phyloP scores from a whole-genome alignment of 306 rosid genomes.

The Styphnolobium japonicum region DNA sequence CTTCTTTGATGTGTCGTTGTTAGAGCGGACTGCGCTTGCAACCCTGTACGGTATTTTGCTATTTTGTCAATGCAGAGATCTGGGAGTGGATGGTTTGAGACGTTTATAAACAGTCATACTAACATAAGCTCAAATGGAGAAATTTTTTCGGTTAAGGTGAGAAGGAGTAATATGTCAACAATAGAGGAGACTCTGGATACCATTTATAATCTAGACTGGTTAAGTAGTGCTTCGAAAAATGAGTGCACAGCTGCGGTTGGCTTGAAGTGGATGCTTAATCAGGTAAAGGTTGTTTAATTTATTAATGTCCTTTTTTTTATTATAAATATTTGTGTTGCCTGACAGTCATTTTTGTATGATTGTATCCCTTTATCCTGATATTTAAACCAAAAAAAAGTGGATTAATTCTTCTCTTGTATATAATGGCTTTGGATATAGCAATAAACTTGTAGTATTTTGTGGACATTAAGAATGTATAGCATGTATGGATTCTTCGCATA shows the following conservation, averaged over 20 bases:
- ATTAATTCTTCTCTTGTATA: not conserved
- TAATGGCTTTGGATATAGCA: not conserved
- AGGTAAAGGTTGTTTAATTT: conserved; percentile 50
- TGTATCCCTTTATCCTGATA: not conserved
- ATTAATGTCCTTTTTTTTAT: not conserved
- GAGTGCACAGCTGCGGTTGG: conserved; percentile 99
- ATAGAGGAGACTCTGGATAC: conserved; percentile 80
- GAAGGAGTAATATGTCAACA: conserved; percentile 83
- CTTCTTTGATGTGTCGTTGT: conserved; percentile 15
- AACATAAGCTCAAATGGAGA: conserved; percentile 98
- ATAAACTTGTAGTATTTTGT: not conserved
- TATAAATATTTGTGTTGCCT: conserved; percentile 1
- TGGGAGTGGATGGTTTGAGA: conserved; percentile 99
- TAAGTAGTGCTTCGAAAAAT: conserved; percentile 90
- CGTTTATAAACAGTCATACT: conserved; percentile 83
- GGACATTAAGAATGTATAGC: not conserved
- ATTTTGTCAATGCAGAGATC: conserved; percentile 97
- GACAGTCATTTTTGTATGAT: conserved; percentile 12
- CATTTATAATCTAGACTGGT: conserved; percentile 86
- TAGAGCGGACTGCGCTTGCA: conserved; percentile 91
- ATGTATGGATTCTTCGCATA: not conserved
- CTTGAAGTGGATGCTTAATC: conserved; percentile 99
- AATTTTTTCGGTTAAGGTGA: conserved; percentile 82
- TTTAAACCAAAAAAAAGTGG: not conserved
- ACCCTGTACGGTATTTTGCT: conserved; percentile 81